phyloP scores from a whole-genome alignment of 2,329 filamentous ascomycete species.

The Dothistroma pini region DNA sequence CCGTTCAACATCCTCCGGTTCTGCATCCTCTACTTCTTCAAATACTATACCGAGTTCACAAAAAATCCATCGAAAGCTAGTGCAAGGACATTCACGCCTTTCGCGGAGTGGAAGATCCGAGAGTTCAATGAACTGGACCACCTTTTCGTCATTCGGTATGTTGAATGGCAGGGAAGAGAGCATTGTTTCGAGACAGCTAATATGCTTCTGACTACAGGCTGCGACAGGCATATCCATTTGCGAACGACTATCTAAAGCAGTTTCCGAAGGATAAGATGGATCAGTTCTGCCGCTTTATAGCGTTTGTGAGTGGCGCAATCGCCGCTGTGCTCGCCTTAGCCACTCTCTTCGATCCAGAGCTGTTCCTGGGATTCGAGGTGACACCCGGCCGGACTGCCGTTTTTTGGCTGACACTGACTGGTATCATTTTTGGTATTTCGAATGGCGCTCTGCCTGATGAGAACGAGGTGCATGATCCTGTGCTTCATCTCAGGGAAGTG shows the following conservation, averaged over 20 bases:
- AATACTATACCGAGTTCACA: slow-evolving; percentile 96
- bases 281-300: slow-evolving; percentile 76
- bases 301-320: slow-evolving; percentile 82
- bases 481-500: slow-evolving; percentile 81
- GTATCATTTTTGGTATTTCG: slow-evolving; percentile 76
- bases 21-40: slow-evolving; percentile 85
- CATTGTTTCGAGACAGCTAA: no score
- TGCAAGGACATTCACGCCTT: slow-evolving; percentile 84
- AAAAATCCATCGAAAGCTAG: slow-evolving; percentile 85
- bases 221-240: slow-evolving; percentile 93
- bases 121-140: slow-evolving; percentile 97
- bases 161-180: background rate
- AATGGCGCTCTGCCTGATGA: slow-evolving; percentile 81
- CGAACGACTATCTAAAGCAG: slow-evolving; percentile 87
- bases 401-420: slow-evolving; percentile 83
- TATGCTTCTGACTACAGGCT: slow-evolving; percentile 44
- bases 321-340: slow-evolving; percentile 80
- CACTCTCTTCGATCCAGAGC: slow-evolving; percentile 82
- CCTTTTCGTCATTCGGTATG: slow-evolving; percentile 64
- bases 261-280: slow-evolving; percentile 95
- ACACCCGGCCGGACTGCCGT: slow-evolving; percentile 82
- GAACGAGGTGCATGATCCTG: slow-evolving; percentile 83
- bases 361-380: slow-evolving; percentile 89
- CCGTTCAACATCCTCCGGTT: slow-evolving; percentile 86
- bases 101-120: slow-evolving; percentile 96